phyloP scores from a whole-genome alignment of 129 eudicot species.

The sunflower (Helianthus annuus) region DNA sequence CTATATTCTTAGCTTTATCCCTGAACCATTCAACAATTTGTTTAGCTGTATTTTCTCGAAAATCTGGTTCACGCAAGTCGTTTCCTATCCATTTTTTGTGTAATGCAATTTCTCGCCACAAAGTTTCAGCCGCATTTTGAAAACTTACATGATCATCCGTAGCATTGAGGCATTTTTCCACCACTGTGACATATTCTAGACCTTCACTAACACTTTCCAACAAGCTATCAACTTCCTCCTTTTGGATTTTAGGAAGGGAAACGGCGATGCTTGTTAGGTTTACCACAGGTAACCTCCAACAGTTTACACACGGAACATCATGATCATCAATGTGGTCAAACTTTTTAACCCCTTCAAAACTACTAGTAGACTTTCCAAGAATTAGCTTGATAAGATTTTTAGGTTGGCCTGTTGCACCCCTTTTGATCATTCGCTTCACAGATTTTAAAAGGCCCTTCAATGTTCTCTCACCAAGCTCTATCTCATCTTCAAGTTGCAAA shows the following conservation, averaged over 20 bases:
- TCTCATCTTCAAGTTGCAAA: background rate
- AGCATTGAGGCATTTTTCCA: slow-evolving; percentile 11
- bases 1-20: background rate
- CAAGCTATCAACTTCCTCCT: background rate
- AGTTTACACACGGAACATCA: background rate
- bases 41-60: background rate
- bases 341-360: slow-evolving; percentile 5
- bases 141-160: background rate
- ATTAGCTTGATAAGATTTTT: background rate
- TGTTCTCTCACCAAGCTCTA: background rate
- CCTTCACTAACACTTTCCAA: slow-evolving; percentile 4
- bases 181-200: slow-evolving; percentile 3
- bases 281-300: too few species aligned
- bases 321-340: background rate
- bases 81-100: slow-evolving; percentile 4
- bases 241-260: too few species aligned
- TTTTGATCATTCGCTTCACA: background rate
- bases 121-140: background rate
- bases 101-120: slow-evolving; percentile 3
- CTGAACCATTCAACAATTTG: background rate
- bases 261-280: too few species aligned
- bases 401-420: slow-evolving; percentile 3
- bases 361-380: background rate
- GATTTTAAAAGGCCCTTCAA: background rate
- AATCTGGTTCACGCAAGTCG: background rate